Evolutionary conservation across 306 rosid species (phyloP), one percentile per base, ranked within the genome.

Genomic region (Ammopiptanthus mongolicus): DNA sequence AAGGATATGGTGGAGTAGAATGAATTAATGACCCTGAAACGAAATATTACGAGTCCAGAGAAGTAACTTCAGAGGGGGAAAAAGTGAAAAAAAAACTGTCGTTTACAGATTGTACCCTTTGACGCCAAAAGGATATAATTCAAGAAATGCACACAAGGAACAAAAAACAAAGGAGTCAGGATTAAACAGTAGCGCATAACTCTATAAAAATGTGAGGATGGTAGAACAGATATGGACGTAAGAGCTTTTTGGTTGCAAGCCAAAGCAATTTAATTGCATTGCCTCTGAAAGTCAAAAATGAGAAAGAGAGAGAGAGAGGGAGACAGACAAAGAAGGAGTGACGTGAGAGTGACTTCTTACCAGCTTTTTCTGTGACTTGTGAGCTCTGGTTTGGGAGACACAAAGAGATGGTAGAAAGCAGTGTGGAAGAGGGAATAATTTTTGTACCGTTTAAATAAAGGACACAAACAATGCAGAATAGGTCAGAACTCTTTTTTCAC

Each of bases 291-390:
- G 75, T 46, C 65, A 46, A 33, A 53, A 22, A 51, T 37, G 21
- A 60, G 34, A 60, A 18, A 47, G 14, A 5, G 17, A 29, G 52
- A 39, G 33, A 47, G 37, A 6, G 17, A n/a, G 28, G 19, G n/a
- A n/a, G n/a, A n/a, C n/a, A n/a, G n/a, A n/a, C n/a, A n/a, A n/a
- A n/a, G n/a, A n/a, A n/a, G n/a, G n/a, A n/a, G 44, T 42, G 77
- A 75, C 28, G 36, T 39, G 89, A 72, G 83, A 56, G 69, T 57
- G 81, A 69, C 63, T 21, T 23, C 69, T 78, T 61, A 74, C 82
- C 44, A 6, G 18, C 66, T 55, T 73, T 33, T 21, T 65, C 17
- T 44, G 73, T 59, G 63, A n/a, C 11, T 8, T 36, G 10, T 47
- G 58, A 28, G 5, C 48, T 47, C 28, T 69, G 57, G 44, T 69